Conservation (phyloP, 2,329 filamentous ascomycete genomes). For the Ophiocordyceps camponoti-floridani region DNA sequence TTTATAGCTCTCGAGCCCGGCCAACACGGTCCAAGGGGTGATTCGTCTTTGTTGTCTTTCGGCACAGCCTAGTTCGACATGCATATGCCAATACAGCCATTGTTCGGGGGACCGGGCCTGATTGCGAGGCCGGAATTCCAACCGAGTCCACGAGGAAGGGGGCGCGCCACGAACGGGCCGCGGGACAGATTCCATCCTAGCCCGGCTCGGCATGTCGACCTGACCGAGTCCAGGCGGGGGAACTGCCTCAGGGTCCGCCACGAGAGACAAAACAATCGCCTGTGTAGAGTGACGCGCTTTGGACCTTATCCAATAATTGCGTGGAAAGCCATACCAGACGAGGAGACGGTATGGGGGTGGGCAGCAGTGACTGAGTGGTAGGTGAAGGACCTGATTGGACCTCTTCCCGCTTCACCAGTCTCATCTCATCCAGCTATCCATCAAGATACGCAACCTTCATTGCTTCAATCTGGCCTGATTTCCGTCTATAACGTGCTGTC, state of each 20-base stretch:
- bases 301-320: neutral
- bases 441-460: neutral
- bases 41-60: neutral
- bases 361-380: no score
- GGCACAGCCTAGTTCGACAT: no score
- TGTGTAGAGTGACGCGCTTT: neutral
- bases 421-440: no score
- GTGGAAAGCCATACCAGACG: neutral
- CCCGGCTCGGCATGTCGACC: neutral
- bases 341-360: neutral
- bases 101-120: neutral
- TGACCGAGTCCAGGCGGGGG: neutral
- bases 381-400: no score
- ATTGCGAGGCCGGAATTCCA: neutral
- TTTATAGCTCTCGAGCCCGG: neutral
- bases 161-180: neutral
- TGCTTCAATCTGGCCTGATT: neutral
- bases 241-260: neutral
- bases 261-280: neutral
- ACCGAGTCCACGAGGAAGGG: neutral
- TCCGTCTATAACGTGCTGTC: no score
- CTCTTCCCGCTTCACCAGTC: no score
- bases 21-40: neutral
- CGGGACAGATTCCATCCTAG: neutral
- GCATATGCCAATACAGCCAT: neutral